Evolutionary conservation across 495 filamentous ascomycete genomes (phyloP), one percentile per base, ranked within the genome.

Genomic region (Thermochaetoides thermophila): DNA sequence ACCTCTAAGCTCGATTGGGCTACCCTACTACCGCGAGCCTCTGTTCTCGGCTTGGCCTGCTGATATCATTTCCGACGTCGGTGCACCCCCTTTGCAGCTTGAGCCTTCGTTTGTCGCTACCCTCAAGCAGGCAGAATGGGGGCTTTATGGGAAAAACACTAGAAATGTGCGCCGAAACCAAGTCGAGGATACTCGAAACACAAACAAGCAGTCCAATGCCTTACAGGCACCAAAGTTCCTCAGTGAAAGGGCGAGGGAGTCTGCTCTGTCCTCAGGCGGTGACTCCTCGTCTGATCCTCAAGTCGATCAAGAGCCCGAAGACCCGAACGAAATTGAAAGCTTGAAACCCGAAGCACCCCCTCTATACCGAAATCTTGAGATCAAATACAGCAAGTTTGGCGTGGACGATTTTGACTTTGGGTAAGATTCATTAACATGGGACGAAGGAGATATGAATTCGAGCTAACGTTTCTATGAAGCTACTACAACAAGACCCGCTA

Each of bases 401-500:
- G 83, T 99, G 2, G 84, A 94, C 46, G 91, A 96, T 55, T 96
- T 96, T 52, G 87, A 97, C 54, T 97, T 97, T 60, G 73, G 74
- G 80, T 93, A 57, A 53, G 72, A 47, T 1, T 10, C 18, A 34
- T n/a, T n/a, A n/a, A n/a, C n/a, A n/a, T n/a, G n/a, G n/a, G n/a
- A n/a, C n/a, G n/a, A n/a, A n/a, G n/a, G n/a, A n/a, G n/a, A n/a
- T n/a, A 22, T 17, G 18, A 10, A 5, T 8, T 9, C 12, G 33
- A 20, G 33, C 47, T 49, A 17, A 54, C 27, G 10, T 4, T 1
- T 16, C 2, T 13, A 18, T 19, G 15, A 39, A 91, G 85, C 30
- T 93, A 74, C 46, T 99, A 83, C 61, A 99, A 99, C 55, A 79
- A 82, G 39, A 95, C 89, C 0, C 59, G 47, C 27, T 93, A 81